Evolutionary conservation across 2,329 filamentous ascomycete genomes (phyloP).

Genomic region (Raffaelea albimanens): DNA sequence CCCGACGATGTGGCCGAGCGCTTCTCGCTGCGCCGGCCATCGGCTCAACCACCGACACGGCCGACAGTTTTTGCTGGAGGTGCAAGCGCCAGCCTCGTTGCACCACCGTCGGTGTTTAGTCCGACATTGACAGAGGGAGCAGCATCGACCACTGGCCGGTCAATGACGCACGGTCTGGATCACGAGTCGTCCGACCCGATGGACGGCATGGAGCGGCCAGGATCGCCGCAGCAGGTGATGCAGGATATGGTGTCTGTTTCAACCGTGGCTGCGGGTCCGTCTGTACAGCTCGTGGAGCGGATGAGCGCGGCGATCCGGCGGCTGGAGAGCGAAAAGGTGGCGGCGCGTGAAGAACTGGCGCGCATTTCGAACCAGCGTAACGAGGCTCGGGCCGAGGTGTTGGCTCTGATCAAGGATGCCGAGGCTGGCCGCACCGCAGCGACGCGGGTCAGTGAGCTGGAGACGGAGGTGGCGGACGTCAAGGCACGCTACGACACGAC

Average conservation of each 20-base stretch:
- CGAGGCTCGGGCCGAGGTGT: conserved; percentile 86
- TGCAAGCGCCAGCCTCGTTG: conserved; percentile 7
- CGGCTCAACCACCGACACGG: conserved; percentile 34
- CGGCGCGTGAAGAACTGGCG: conserved; percentile 74
- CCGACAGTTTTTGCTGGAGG: conserved; percentile 30
- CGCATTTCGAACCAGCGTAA: conserved; percentile 79
- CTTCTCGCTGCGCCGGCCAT: conserved; percentile 36
- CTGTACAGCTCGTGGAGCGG: conserved; percentile 88
- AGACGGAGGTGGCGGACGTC: conserved; percentile 56
- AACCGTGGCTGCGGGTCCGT: conserved; percentile 81
- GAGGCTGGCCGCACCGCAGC: conserved; percentile 58
- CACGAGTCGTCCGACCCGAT: conserved; percentile 25
- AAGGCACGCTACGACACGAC: conserved; percentile 80
- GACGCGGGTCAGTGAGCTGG: conserved; percentile 51
- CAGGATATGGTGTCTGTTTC: conserved; percentile 85
- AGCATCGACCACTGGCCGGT: not conserved
- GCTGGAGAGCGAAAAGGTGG: conserved; percentile 84
- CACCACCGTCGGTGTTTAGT: conserved; percentile 29
- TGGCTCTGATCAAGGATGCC: conserved; percentile 76
- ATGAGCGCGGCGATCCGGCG: conserved; percentile 91
- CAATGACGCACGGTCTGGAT: not conserved
- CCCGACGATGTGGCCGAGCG: conserved; percentile 33
- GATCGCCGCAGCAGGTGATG: conserved; percentile 51
- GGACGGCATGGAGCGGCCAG: conserved; percentile 44
- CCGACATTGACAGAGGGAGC: conserved; percentile 20